These are phyloP conservation scores for Torrubiella hemipterigena DNA, from an alignment of 2,329 filamentous ascomycete genomes.

Conservation along the genomic window DNA sequence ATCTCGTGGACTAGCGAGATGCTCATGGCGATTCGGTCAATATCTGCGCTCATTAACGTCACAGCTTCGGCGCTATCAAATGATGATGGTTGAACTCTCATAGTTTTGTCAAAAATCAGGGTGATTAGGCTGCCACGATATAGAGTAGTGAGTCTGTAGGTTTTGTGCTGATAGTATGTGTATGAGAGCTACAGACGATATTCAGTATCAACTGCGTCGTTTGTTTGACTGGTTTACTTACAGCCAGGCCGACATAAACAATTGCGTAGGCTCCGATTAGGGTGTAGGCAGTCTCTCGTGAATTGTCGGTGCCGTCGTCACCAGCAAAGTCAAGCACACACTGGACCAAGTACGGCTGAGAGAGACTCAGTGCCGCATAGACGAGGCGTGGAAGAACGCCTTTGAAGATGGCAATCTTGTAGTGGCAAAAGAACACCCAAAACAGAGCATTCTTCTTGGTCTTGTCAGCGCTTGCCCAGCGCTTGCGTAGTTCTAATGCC, in stretches of 20 bases:
- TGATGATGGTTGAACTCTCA: slow-evolving; percentile 16
- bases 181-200: no score
- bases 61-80: slow-evolving; percentile 20
- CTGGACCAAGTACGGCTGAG: slow-evolving; percentile 29
- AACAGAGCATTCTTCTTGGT: slow-evolving; percentile 12
- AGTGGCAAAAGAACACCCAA: slow-evolving; percentile 12
- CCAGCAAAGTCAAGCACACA: slow-evolving; percentile 18
- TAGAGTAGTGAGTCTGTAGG: slow-evolving; percentile 20
- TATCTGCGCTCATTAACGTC: slow-evolving; percentile 31
- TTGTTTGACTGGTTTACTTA: slow-evolving; percentile 11
- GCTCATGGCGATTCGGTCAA: slow-evolving; percentile 19
- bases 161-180: no score
- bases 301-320: slow-evolving; percentile 11
- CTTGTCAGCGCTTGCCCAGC: no score
- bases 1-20: slow-evolving; percentile 18
- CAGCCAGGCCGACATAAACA: slow-evolving; percentile 26
- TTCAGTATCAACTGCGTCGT: no score
- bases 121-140: slow-evolving; percentile 22
- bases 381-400: slow-evolving; percentile 22
- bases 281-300: slow-evolving; percentile 19
- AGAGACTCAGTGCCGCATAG: slow-evolving; percentile 25
- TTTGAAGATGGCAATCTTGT: slow-evolving; percentile 15
- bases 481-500: no score
- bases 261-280: slow-evolving; percentile 26
- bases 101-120: slow-evolving; percentile 35